Base-by-base conservation (phyloP, 768 basidiomycete genomes). In the Mrakia hoshinonis region DNA sequence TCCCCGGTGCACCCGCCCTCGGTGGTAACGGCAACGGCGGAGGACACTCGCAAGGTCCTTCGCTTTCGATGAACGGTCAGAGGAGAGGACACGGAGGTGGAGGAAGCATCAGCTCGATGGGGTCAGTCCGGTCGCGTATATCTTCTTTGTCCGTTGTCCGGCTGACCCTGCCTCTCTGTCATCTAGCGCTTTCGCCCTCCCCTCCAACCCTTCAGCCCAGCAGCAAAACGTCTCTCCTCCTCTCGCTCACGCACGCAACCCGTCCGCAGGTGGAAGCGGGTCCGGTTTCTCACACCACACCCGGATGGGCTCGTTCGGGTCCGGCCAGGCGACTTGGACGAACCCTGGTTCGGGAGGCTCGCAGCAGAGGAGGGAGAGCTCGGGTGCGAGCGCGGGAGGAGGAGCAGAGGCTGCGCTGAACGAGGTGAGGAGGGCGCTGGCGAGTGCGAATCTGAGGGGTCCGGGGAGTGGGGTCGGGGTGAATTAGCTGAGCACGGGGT, bases 271-370 rank as follows among this genome's bases (percentile, higher is more conserved):
- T 58, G 18, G 5, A 31, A 47, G 12, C n/a, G 29, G 26, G 51
- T 26, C 51, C 10, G 51, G 51, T n/a, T 54, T 38, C 64, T 58
- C 65, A 20, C 7, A 58, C 31, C 70, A 72, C 65, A 20, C 65
- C 2, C 55, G 70, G 0, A 72, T 72, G 70, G 70, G 70, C 34
- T 72, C 70, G 36, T 67, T 72, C 43, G 70, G 70, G 0, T n/a
- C 65, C 15, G 38, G 36, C 22, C 11, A 34, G 24, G 31, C 62
- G 13, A 43, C 54, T n/a, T 64, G 62, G 22, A 63, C 36, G 22
- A 38, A 29, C 34, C 26, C 48, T 26, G 58, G 26, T 34, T 13
- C 46, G 0, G 31, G 24, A 51, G 67, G 55, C 13, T 38, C 13
- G 20, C 31, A 20, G 20, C 51, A 29, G 58, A 43, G 20, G 5